Evolutionary conservation across 2,329 filamentous ascomycete genomes (phyloP).

Genomic region (Aspergillus fumigatus): DNA sequence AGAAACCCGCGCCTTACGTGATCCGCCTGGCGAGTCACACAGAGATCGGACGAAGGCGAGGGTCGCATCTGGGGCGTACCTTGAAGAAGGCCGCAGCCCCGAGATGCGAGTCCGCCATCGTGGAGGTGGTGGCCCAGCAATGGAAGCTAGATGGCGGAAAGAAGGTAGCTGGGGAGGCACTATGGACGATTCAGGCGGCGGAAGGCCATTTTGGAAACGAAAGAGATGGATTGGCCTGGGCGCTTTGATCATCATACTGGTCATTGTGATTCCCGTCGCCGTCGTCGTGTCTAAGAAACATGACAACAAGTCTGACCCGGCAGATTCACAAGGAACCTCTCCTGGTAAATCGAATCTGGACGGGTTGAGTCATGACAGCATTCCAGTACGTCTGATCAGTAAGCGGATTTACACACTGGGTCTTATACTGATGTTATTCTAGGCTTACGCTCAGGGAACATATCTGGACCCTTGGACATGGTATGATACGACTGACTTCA

Average conservation of each 20-base stretch:
- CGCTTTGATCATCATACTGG: constrained; percentile 51
- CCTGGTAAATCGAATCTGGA: constrained; percentile 46
- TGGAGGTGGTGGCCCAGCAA: constrained; percentile 24
- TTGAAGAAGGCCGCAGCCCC: constrained; percentile 59
- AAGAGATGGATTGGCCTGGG: constrained; percentile 52
- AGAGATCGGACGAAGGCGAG: constrained; percentile 51
- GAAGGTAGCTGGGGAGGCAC: constrained; percentile 34
- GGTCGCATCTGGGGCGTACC: constrained; percentile 64
- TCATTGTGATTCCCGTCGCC: constrained; percentile 64
- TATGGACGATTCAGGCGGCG: constrained; percentile 18
- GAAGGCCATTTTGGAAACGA: constrained; percentile 32
- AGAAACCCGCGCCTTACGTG: constrained; percentile 17
- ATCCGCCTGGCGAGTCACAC: constrained; percentile 26
- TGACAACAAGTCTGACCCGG: constrained; percentile 25
- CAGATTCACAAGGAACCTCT: constrained; percentile 21
- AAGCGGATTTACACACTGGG: background rate
- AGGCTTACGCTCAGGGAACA: constrained; percentile 62
- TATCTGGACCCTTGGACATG: constrained; percentile 86
- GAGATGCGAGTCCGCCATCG: constrained; percentile 47
- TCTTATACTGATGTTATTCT: constrained; percentile 9
- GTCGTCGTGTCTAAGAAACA: constrained; percentile 64
- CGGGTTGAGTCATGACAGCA: constrained; percentile 51
- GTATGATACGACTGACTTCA: constrained; percentile 87
- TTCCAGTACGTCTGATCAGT: constrained; percentile 47
- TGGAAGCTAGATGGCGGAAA: constrained; percentile 50